These are phyloP conservation scores for Stephania yunnanensis DNA, from an alignment of 164 flowering plant species.

Conservation along the genomic window DNA sequence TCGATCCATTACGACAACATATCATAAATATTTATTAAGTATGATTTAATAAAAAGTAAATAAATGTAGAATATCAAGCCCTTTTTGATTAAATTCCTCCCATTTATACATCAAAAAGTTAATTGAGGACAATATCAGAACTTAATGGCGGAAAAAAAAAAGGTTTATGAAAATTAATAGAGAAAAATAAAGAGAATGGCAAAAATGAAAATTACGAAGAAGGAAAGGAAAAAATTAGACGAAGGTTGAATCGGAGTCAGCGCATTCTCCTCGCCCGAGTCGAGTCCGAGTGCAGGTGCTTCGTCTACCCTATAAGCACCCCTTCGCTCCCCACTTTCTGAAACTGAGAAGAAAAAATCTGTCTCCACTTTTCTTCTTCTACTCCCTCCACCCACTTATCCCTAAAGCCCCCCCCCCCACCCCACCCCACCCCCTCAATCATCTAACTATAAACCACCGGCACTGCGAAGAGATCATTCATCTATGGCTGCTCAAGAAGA, in stretches of 20 bases:
- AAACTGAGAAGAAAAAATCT: slow-evolving; percentile 10
- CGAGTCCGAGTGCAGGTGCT: background rate
- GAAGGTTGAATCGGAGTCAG: background rate
- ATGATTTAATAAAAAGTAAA: too few species aligned
- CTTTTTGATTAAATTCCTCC: too few species aligned
- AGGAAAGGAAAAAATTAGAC: background rate
- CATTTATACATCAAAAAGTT: too few species aligned
- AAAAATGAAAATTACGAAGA: background rate
- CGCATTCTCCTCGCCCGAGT: background rate
- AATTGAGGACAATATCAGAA: too few species aligned
- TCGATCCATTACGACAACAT: too few species aligned
- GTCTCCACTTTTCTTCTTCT: slow-evolving; percentile 5
- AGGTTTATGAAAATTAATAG: background rate
- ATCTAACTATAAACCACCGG: slow-evolving; percentile 2
- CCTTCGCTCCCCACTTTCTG: background rate
- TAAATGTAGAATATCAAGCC: too few species aligned
- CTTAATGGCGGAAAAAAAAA: too few species aligned
- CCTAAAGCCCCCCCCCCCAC: slow-evolving; percentile 5
- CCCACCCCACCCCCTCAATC: background rate
- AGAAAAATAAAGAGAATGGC: background rate
- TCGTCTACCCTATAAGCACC: slow-evolving; percentile 4
- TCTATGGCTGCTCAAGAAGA: slow-evolving; percentile 12
- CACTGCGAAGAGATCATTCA: background rate
- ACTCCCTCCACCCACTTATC: background rate
- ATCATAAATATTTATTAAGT: too few species aligned